These are phyloP conservation scores for Dissophora ornata DNA, from an alignment of 192 early-diverging fungal species.

Conservation along the genomic window DNA sequence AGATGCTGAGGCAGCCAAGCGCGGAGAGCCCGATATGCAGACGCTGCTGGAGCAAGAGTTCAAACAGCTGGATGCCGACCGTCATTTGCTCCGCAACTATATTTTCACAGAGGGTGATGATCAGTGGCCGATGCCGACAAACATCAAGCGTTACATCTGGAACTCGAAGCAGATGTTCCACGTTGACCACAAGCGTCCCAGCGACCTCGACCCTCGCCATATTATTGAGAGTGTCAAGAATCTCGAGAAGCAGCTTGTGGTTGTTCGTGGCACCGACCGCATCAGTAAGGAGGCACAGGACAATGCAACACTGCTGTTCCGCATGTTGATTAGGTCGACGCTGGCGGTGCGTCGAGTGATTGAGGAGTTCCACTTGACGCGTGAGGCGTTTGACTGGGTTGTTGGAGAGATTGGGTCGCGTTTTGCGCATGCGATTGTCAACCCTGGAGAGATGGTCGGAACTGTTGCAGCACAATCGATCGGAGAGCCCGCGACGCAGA, in stretches of 20 bases:
- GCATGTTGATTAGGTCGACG: constrained; percentile 81
- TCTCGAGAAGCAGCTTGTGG: constrained; percentile 77
- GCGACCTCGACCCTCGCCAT: constrained; percentile 87
- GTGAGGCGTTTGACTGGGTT: constrained; percentile 93
- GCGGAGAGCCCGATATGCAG: constrained; percentile 36
- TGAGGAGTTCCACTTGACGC: constrained; percentile 88
- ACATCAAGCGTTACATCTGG: constrained; percentile 87
- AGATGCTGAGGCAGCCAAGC: constrained; percentile 56
- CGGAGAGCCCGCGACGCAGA: constrained; percentile 99
- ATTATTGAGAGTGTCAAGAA: constrained; percentile 79
- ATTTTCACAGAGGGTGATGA: constrained; percentile 83
- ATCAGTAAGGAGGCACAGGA: constrained; percentile 88
- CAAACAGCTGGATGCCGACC: constrained; percentile 79
- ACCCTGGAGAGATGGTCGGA: constrained; percentile 98
- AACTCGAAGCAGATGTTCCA: constrained; percentile 93
- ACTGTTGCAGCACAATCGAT: constrained; percentile 98
- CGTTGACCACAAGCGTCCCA: constrained; percentile 80
- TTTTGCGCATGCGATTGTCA: constrained; percentile 91
- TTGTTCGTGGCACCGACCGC: constrained; percentile 89
- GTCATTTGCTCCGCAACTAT: constrained; percentile 77
- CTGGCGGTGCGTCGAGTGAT: constrained; percentile 88
- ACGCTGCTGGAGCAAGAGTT: constrained; percentile 83
- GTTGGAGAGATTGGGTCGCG: constrained; percentile 93
- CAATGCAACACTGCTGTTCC: constrained; percentile 95
- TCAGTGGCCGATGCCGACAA: constrained; percentile 91